Percentiles rank a stretch among this genome's conserved stretches.
Evolutionary conservation across 208 protist species (phyloP).

Genomic region (Leishmania major): DNA sequence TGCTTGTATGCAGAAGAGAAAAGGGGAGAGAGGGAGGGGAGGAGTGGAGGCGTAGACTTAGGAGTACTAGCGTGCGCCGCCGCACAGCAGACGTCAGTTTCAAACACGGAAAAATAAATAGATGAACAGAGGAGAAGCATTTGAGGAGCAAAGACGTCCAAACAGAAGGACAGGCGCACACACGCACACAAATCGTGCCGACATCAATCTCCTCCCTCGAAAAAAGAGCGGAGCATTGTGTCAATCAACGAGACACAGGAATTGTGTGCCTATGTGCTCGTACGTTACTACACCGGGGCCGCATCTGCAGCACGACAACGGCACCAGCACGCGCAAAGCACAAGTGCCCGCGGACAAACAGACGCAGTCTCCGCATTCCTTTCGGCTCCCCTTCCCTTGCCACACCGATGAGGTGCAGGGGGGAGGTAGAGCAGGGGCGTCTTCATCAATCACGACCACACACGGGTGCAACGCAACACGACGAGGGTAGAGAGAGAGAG

Average conservation of each 20-base stretch:
- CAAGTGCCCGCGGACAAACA: background rate
- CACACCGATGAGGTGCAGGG: background rate
- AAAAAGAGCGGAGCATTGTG: background rate
- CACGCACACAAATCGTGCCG: background rate
- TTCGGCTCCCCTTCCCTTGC: background rate
- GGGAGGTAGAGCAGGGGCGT: background rate
- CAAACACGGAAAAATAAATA: background rate
- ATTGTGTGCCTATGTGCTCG: background rate
- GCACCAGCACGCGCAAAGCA: background rate
- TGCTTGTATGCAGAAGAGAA: background rate
- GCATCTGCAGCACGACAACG: background rate
- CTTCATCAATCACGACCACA: background rate
- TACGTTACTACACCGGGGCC: too few species aligned
- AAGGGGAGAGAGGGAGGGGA: background rate
- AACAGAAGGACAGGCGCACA: background rate
- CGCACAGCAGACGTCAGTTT: background rate
- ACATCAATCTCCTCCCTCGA: background rate
- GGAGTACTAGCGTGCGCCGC: background rate
- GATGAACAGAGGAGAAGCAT: background rate
- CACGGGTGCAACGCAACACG: background rate
- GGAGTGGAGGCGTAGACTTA: background rate
- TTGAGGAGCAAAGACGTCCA: background rate
- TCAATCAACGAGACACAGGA: background rate
- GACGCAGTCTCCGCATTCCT: background rate
- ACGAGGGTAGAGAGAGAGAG: background rate